Percentiles rank a stretch among this genome's conserved stretches.
Conservation (phyloP, 164 flowering plant genomes). For the Umbilicus rupestris region DNA sequence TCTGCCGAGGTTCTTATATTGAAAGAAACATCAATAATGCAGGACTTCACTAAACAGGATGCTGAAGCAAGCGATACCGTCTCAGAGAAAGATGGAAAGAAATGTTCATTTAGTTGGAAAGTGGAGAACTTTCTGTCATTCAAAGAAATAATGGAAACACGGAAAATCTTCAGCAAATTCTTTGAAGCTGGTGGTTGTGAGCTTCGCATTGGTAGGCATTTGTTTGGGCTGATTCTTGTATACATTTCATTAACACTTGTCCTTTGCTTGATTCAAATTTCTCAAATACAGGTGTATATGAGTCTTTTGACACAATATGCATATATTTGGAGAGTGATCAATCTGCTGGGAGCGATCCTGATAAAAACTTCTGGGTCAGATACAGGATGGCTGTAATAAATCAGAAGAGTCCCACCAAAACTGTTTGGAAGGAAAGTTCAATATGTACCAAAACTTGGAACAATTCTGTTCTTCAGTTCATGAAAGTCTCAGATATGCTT, state of each 20-base stretch:
- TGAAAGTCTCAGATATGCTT: slow-evolving; percentile 99
- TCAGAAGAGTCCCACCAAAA: slow-evolving; percentile 81
- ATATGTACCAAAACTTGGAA: slow-evolving; percentile 99
- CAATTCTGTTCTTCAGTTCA: slow-evolving; percentile 96
- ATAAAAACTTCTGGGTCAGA: slow-evolving; percentile 94
- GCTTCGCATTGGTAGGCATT: slow-evolving; percentile 84
- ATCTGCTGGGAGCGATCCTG: slow-evolving; percentile 80
- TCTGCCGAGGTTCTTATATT: slow-evolving; percentile 96
- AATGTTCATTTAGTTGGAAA: slow-evolving; percentile 84
- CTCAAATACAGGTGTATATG: slow-evolving; percentile 66
- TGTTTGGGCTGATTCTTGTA: slow-evolving; percentile 6
- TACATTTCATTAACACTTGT: neutral
- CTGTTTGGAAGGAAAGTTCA: slow-evolving; percentile 97
- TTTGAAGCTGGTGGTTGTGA: slow-evolving; percentile 99
- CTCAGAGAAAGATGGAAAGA: slow-evolving; percentile 36
- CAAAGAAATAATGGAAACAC: slow-evolving; percentile 93
- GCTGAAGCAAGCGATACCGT: slow-evolving; percentile 25
- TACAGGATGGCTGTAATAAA: slow-evolving; percentile 90
- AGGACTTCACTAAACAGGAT: slow-evolving; percentile 53
- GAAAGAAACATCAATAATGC: slow-evolving; percentile 73
- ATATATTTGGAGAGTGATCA: slow-evolving; percentile 97
- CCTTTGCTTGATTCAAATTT: slow-evolving; percentile 11
- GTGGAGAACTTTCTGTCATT: slow-evolving; percentile 94
- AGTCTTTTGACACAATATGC: slow-evolving; percentile 94
- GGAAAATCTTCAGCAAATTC: slow-evolving; percentile 94